A percentile compares a stretch with the other conserved stretches of the same genome.
Conservation (phyloP, 2,329 filamentous ascomycete genomes). For the Fusarium zealandicum region DNA sequence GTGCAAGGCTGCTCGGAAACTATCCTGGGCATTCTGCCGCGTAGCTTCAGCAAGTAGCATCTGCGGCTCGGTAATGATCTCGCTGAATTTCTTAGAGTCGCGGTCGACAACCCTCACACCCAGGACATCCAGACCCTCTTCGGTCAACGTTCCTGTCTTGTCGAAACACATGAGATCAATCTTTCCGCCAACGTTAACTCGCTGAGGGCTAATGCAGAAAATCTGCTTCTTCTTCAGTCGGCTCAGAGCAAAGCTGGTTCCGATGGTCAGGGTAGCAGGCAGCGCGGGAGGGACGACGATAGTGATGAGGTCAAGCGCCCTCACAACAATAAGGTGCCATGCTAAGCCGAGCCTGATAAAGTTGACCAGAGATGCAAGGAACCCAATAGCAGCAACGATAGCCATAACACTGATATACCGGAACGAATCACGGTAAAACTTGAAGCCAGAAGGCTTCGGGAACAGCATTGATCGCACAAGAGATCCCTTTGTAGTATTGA, state of each 20-base stretch:
- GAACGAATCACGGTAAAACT: constrained; percentile 97
- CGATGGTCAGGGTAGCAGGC: constrained; percentile 93
- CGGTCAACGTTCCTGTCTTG: constrained; percentile 97
- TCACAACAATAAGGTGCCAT: constrained; percentile 90
- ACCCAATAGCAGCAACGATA: constrained; percentile 82
- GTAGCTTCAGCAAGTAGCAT: constrained; percentile 60
- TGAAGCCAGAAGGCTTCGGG: constrained; percentile 97
- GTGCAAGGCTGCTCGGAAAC: constrained; percentile 72
- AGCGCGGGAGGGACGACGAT: constrained; percentile 96
- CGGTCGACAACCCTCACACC: constrained; percentile 81
- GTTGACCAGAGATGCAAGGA: constrained; percentile 90
- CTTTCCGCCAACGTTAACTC: constrained; percentile 96
- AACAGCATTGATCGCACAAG: constrained; percentile 98
- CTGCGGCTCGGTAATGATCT: constrained; percentile 72
- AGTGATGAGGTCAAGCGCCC: constrained; percentile 93
- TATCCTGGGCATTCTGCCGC: constrained; percentile 42
- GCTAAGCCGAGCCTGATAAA: constrained; percentile 84
- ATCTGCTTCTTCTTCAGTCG: constrained; percentile 89
- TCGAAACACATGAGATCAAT: constrained; percentile 97
- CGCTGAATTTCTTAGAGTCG: constrained; percentile 70
- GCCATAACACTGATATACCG: constrained; percentile 98
- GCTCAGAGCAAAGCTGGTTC: constrained; percentile 90
- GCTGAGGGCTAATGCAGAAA: constrained; percentile 96
- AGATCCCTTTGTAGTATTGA: constrained; percentile 96
- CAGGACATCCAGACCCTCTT: constrained; percentile 93